Percentiles rank a stretch among this genome's conserved stretches.
phyloP scores from a whole-genome alignment of 345 rosid genomes.

The Populus euphratica region DNA sequence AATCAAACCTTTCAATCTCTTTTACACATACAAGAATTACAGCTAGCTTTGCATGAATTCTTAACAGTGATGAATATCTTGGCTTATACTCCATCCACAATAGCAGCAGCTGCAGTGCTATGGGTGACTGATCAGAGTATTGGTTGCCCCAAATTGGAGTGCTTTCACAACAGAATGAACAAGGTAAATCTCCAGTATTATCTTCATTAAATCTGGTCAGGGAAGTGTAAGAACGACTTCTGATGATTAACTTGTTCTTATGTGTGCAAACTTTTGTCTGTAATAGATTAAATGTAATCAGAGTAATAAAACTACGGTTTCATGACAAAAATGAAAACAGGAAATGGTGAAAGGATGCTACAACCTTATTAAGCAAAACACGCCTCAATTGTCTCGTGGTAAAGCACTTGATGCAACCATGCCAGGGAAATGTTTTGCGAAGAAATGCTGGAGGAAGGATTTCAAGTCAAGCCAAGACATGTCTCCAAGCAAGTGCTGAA shows the following conservation, averaged over 20 bases:
- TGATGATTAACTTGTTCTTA: too few species aligned
- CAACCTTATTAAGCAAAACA: constrained; percentile 18
- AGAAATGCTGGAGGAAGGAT: background rate
- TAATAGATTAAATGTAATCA: too few species aligned
- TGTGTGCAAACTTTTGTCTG: too few species aligned
- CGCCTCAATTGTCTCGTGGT: background rate
- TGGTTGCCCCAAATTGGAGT: constrained; percentile 18
- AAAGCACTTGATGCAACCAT: constrained; percentile 10
- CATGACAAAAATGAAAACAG: constrained; percentile 16
- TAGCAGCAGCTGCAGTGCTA: constrained; percentile 32
- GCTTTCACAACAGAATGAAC: constrained; percentile 27
- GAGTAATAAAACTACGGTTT: too few species aligned
- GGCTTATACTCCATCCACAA: constrained; percentile 33
- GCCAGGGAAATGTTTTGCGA: constrained; percentile 8
- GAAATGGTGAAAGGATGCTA: constrained; percentile 32
- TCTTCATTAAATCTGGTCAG: too few species aligned
- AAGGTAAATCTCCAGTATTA: constrained; percentile 8
- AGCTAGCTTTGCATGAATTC: background rate
- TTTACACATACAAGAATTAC: background rate
- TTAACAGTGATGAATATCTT: constrained; percentile 29
- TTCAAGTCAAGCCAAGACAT: background rate
- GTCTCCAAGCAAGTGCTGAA: background rate
- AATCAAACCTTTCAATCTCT: background rate
- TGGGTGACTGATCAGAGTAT: constrained; percentile 18
- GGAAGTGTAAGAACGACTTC: too few species aligned